Evolutionary conservation across 768 basidiomycete genomes (phyloP), one percentile per base, ranked within the genome.

Genomic region (Russula abietina): DNA sequence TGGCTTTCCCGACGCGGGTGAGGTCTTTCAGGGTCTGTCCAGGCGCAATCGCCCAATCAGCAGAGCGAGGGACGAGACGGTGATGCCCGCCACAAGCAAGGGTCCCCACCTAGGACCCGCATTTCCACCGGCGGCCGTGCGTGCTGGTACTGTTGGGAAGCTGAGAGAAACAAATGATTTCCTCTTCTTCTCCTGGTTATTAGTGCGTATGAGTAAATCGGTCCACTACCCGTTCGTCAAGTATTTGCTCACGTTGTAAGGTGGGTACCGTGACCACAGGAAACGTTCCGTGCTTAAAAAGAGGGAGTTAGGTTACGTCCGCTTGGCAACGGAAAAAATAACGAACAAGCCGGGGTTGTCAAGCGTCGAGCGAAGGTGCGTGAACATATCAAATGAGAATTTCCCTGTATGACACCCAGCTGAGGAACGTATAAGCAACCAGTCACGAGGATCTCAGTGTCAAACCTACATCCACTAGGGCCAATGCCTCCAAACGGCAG

Each of bases 401-500:
- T 91, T 91, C 39, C 91, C 87, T 4, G 85, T 84, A 69, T 88
- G 84, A 59, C 79, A 77, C 14, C 91, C 86, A 61, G 78, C 89
- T 87, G 41, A n/a, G n/a, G 61, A 24, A 14, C 48, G 43, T 3
- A 53, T 54, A 51, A 50, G 45, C 41, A 56, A 28, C 49, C n/a
- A 41, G 53, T 41, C 59, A 59, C 30, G 58, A 53, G 32, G 19
- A 68, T 43, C 19, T 22, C 28, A 3, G 9, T 36, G 17, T 19
- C 6, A 48, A 12, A 70, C 87, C 66, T 71, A 90, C 89, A 81
- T 72, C 90, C 90, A 68, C 86, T 88, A 4, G 79, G 74, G 2
- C 89, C 89, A 48, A 82, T 77, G 28, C 89, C 90, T 41, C 89
- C 89, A 61, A 91, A 88, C 8, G 90, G 89, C 38, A 90, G 70